Evolutionary conservation across 768 basidiomycete genomes (phyloP), one percentile per base, ranked within the genome.

Genomic region (Rhodocollybia butyracea): DNA sequence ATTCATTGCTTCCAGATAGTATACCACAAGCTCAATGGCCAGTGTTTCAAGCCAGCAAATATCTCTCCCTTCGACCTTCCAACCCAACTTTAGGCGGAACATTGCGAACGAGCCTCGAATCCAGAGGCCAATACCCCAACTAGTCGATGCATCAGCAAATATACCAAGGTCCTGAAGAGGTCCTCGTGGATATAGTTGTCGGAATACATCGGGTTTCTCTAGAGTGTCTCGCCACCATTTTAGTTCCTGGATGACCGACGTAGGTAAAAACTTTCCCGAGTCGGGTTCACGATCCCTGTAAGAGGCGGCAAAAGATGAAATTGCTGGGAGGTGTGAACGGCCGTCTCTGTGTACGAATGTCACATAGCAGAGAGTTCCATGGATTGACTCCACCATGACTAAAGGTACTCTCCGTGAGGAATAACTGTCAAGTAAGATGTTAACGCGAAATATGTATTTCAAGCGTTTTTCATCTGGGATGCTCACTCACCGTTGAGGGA

Each of bases 391-490:
- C 10, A 36, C 34, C 17, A 8, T 36, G 34, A 36, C 34, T 8
- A 36, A 17, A 8, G 34, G 34, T 8, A 17, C 34, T 36, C 17
- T 36, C 17, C 17, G 8, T 8, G 34, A 36, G 34, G 34, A 36
- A 17, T 36, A 17, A 8, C 17, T 17, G 17, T 17, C 17, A 17
- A 36, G 34, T 8, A 36, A 36, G 34, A 17, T 8, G 10, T 36
- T 8, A 17, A 36, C 17, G 34, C 34, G 34, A 36, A 8, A 17
- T 8, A 36, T 8, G 34, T 36, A 36, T 36, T 36, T 36, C 34
- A 45, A 0, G 2, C 65, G 56, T 48, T 73, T 73, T 15, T 58
- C 27, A 11, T 66, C 58, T 2, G 66, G 63, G 0, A 73, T 48
- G 3, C 58, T 53, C 0, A 72, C 71, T 1, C 43, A 47, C 19